phyloP scores from a whole-genome alignment of 495 filamentous ascomycete genomes.

The Poronia punctata region DNA sequence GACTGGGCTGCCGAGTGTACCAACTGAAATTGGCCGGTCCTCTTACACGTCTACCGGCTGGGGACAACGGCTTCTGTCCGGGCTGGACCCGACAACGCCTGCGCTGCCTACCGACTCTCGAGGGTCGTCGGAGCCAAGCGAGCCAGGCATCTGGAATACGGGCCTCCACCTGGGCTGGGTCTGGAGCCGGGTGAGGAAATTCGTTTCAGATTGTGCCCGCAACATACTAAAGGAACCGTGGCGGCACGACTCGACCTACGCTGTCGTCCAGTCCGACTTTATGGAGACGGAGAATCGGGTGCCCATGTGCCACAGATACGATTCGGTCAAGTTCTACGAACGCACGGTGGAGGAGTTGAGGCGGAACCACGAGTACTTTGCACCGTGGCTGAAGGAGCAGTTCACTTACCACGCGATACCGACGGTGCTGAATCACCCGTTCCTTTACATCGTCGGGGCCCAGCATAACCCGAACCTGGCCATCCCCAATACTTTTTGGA shows the following conservation, averaged over 20 bases:
- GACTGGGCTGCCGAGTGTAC: constrained; percentile 30
- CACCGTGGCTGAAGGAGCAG: constrained; percentile 40
- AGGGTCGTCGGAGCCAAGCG: constrained; percentile 24
- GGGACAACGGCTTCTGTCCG: constrained; percentile 8
- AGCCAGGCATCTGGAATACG: constrained; percentile 39
- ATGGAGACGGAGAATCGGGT: constrained; percentile 41
- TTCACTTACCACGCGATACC: constrained; percentile 42
- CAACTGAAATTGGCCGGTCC: constrained; percentile 25
- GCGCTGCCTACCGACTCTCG: constrained; percentile 32
- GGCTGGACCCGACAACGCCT: constrained; percentile 21
- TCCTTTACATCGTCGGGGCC: constrained; percentile 42
- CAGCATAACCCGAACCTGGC: constrained; percentile 40
- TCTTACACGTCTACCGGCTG: constrained; percentile 24
- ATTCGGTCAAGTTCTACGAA: constrained; percentile 41
- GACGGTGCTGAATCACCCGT: constrained; percentile 41
- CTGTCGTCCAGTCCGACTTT: constrained; percentile 37
- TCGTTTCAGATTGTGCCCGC: constrained; percentile 35
- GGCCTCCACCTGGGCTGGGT: constrained; percentile 39
- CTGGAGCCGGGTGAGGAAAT: constrained; percentile 37
- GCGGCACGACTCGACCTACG: constrained; percentile 41
- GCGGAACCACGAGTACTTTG: constrained; percentile 34
- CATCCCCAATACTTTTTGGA: constrained; percentile 43
- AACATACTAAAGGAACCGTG: constrained; percentile 39
- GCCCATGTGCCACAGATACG: constrained; percentile 40
- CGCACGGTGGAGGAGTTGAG: constrained; percentile 33